Evolutionary conservation across 768 basidiomycete species (phyloP), one percentile per base, ranked within the genome.

Genomic region (Tricholomella constricta): DNA sequence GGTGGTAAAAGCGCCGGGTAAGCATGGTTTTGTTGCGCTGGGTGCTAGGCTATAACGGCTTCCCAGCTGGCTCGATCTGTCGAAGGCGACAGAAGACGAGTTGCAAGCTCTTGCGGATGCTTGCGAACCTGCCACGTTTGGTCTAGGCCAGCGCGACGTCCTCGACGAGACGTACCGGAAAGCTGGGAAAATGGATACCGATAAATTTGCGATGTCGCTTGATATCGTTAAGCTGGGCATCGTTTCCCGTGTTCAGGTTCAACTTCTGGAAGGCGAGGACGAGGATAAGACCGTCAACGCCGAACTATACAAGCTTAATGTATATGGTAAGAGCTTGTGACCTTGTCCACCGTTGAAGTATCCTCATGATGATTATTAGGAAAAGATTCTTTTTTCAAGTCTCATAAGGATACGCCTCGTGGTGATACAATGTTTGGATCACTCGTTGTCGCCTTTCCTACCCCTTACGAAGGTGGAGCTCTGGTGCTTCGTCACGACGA

Each of bases 361-460:
- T n/a, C 15, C 55, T 25, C 26, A 45, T 17, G 5, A 8, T 14
- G 12, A 2, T 19, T 15, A 45, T 14, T 45, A 78, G 77, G 69
- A 1, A 58, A 70, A 38, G 78, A 67, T 10, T 72, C 71, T 0
- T 80, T 78, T 59, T 82, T 81, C 70, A 79, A 79, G 57, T 35
- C 75, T 1, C 81, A 81, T 56, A 69, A 74, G 37, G 82, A 81
- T 52, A 80, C 80, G 0, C 78, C 77, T 4, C 72, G 74, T 9
- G 59, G 65, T 9, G 65, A 68, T 7, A 57, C 59, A 25, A 81
- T 82, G 74, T 76, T 84, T 32, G 81, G 77, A 1, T 81, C 81
- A 1, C 70, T 85, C 8, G 74, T 82, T 1, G 56, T 82, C 32
- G 69, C 78, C 17, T 72, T 80, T 45, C 81, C 80, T n/a, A 75